phyloP scores from a whole-genome alignment of 257 asterid species.

The Phtheirospermum japonicum region DNA sequence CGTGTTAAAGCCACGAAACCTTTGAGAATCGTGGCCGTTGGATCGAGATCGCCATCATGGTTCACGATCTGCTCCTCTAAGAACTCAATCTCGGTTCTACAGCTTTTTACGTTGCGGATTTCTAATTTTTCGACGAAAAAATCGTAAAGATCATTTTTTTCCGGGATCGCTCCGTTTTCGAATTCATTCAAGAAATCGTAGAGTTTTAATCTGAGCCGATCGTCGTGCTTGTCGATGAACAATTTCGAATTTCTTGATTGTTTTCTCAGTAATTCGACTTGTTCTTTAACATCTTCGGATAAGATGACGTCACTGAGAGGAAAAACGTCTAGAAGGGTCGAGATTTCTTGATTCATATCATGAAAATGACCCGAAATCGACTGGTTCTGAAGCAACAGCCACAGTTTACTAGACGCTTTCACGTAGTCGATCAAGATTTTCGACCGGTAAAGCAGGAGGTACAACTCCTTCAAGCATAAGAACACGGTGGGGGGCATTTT shows the following conservation, averaged over 20 bases:
- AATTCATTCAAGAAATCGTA: constrained; percentile 68
- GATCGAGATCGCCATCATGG: constrained; percentile 84
- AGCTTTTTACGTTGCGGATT: constrained; percentile 48
- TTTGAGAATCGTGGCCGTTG: constrained; percentile 52
- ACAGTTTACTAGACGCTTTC: constrained; percentile 64
- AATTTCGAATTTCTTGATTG: constrained; percentile 58
- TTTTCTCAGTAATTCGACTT: constrained; percentile 55
- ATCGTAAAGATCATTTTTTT: constrained; percentile 37
- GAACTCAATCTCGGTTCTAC: constrained; percentile 75
- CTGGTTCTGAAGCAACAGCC: constrained; percentile 81
- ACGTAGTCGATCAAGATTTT: constrained; percentile 77
- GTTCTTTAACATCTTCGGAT: constrained; percentile 71
- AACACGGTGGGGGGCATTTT: constrained; percentile 39
- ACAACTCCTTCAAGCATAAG: constrained; percentile 89
- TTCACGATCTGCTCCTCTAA: constrained; percentile 86
- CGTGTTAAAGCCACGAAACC: constrained; percentile 75
- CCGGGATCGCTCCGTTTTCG: constrained; percentile 63
- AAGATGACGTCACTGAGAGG: constrained; percentile 50
- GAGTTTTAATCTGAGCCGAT: constrained; percentile 52
- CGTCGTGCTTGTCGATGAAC: constrained; percentile 57
- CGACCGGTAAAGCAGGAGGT: constrained; percentile 83
- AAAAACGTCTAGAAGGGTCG: constrained; percentile 81
- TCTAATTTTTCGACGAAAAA: constrained; percentile 60
- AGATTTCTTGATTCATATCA: constrained; percentile 77
- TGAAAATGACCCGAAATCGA: constrained; percentile 79